phyloP scores from a whole-genome alignment of 371 early-diverging fungal genomes.

The Mortierella sp. region DNA sequence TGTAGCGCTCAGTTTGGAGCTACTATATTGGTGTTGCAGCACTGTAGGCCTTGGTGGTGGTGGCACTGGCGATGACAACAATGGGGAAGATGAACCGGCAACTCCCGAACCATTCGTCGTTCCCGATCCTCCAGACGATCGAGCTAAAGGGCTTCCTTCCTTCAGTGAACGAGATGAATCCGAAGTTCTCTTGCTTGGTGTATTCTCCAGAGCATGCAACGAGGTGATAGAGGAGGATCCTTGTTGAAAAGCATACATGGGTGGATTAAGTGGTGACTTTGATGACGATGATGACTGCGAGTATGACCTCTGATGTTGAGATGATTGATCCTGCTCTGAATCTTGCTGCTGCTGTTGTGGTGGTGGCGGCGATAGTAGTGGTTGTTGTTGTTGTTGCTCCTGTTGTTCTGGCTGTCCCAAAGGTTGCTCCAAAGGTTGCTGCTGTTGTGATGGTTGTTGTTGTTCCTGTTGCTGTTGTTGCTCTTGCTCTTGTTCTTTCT shows the following conservation, averaged over 20 bases:
- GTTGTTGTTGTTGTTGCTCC: too few species aligned
- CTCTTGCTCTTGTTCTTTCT: too few species aligned
- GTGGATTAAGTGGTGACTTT: conserved; percentile 35
- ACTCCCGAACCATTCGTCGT: conserved; percentile 5
- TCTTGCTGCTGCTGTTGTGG: too few species aligned
- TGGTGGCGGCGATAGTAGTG: too few species aligned
- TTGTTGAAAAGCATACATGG: conserved; percentile 40
- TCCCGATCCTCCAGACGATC: conserved; percentile 24
- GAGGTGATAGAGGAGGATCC: conserved; percentile 38
- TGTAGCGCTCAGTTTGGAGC: conserved; percentile 29
- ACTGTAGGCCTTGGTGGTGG: conserved; percentile 11
- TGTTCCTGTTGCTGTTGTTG: conserved; percentile 26
- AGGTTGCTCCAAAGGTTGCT: conserved; percentile 8
- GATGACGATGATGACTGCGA: conserved; percentile 45
- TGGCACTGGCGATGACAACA: conserved; percentile 19
- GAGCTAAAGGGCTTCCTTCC: conserved; percentile 28
- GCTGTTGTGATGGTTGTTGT: conserved; percentile 10
- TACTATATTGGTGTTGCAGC: conserved; percentile 32
- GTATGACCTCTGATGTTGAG: conserved; percentile 34
- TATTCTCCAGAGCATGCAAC: conserved; percentile 30
- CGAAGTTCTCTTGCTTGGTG: conserved; percentile 32
- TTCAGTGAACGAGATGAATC: conserved; percentile 44
- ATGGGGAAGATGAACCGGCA: conserved; percentile 16
- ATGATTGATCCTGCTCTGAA: too few species aligned
- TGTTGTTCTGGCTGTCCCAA: too few species aligned